Base-by-base conservation (phyloP, 768 basidiomycete genomes). In the Podaxis sp. region DNA sequence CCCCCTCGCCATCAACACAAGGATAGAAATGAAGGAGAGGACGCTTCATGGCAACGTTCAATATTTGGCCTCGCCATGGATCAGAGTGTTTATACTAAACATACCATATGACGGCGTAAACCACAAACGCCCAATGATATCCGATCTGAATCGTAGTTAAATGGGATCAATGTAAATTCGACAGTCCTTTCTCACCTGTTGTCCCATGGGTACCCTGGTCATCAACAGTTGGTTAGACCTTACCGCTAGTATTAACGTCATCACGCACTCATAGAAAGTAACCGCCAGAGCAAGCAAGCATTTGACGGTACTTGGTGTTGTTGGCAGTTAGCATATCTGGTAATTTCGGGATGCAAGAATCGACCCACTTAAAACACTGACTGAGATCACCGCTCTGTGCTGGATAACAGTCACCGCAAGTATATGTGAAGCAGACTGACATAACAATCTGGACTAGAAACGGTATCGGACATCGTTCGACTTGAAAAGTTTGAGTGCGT, bases 341-440 rank as follows among this genome's bases (percentile, higher is more conserved):
- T 40, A 28, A 4, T 15, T 17, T 36, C 4, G 24, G 17, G 11
- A 52, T 2, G 13, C 24, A 68, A n/a, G 15, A n/a, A 17, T 15
- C n/a, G 12, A 5, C 72, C 3, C 52, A 76, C 76, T 74, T 76
- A 65, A 78, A 76, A 60, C 75, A 76, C 57, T 74, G 76, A 62
- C 75, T 76, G 33, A 75, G 72, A 46, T 77, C 77, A 58, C 74
- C 74, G 61, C 75, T 77, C 40, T 72, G 66, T 2, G 69, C 68
- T 9, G 73, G 69, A 63, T 76, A 76, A 62, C 77, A 78, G 64
- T 77, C 77, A 57, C 76, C 72, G 59, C 75, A 77, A 61, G 75
- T 76, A 54, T 78, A 77, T 2, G 76, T 76, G 64, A 75, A 76
- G 52, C 73, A 75, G 2, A 77, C 73, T 0, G 76, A 76, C 4